Conservation (phyloP, 2,329 filamentous ascomycete genomes). For the Juglanconis oblonga region DNA sequence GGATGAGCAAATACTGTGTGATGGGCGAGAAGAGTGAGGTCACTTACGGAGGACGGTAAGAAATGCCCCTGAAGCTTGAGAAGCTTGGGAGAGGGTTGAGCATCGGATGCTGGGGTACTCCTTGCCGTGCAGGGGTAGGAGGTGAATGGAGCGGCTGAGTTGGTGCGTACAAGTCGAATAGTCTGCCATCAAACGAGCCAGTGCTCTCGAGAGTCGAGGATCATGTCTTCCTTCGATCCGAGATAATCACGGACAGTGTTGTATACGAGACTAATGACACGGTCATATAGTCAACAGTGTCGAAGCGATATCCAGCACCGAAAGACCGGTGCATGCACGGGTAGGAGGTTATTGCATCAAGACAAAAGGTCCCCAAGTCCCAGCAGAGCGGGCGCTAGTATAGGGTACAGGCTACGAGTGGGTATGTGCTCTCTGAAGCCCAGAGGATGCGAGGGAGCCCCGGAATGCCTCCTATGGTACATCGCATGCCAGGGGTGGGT, state of each 20-base stretch:
- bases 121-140: background rate
- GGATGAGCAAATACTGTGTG: background rate
- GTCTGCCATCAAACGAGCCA: background rate
- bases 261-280: background rate
- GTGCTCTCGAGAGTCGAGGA: background rate
- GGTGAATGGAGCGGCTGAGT: background rate
- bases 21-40: background rate
- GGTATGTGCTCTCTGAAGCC: background rate
- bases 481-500: conserved; percentile 1
- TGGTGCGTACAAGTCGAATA: background rate
- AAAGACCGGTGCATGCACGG: background rate
- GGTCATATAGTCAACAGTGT: background rate
- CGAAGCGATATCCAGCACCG: background rate
- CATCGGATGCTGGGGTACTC: background rate
- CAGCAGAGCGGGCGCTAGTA: conserved; percentile 8
- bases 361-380: background rate
- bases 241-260: background rate
- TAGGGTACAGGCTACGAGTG: background rate
- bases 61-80: background rate
- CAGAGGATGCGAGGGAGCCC: conserved; percentile 1
- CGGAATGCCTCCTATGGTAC: background rate
- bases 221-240: background rate
- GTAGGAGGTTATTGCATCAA: background rate
- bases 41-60: background rate
- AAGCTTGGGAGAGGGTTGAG: background rate